These are phyloP conservation scores for Penicillium sclerotiorum DNA, from an alignment of 2,329 filamentous ascomycete genomes.

Conservation along the genomic window DNA sequence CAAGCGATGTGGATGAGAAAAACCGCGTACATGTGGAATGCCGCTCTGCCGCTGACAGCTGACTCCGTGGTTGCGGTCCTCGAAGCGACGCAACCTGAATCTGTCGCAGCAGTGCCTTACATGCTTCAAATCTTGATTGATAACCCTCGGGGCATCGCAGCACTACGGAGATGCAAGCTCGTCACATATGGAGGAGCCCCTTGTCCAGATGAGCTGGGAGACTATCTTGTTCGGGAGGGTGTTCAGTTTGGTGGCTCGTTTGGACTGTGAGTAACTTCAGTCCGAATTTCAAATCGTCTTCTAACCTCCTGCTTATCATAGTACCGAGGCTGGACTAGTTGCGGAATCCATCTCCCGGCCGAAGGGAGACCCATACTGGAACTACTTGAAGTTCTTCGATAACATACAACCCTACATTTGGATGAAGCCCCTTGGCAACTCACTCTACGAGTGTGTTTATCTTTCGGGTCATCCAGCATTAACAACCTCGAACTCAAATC, in stretches of 20 bases:
- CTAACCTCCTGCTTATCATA: constrained; percentile 27
- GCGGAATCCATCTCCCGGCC: constrained; percentile 47
- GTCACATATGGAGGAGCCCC: constrained; percentile 47
- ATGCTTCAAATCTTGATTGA: constrained; percentile 45
- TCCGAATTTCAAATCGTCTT: neutral
- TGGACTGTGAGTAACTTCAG: constrained; percentile 37
- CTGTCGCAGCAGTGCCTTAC: constrained; percentile 47
- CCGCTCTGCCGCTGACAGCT: constrained; percentile 43
- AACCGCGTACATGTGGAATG: constrained; percentile 47
- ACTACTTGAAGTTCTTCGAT: constrained; percentile 45
- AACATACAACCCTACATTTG: constrained; percentile 40
- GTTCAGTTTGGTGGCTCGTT: constrained; percentile 45
- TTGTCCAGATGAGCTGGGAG: constrained; percentile 47
- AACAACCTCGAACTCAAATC: constrained; percentile 34
- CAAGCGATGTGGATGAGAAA: constrained; percentile 50
- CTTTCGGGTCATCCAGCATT: constrained; percentile 34
- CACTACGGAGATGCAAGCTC: constrained; percentile 40
- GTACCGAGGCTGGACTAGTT: constrained; percentile 48
- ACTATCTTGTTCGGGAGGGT: constrained; percentile 40
- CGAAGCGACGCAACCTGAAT: constrained; percentile 41
- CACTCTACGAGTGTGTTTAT: constrained; percentile 36
- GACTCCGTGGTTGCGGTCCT: constrained; percentile 39
- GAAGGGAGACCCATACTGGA: constrained; percentile 44
- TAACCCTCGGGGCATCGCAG: constrained; percentile 37
- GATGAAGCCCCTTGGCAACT: constrained; percentile 38